Evolutionary conservation across 768 basidiomycete species (phyloP).

Genomic region (Rhodosporidiobolus odoratus): DNA sequence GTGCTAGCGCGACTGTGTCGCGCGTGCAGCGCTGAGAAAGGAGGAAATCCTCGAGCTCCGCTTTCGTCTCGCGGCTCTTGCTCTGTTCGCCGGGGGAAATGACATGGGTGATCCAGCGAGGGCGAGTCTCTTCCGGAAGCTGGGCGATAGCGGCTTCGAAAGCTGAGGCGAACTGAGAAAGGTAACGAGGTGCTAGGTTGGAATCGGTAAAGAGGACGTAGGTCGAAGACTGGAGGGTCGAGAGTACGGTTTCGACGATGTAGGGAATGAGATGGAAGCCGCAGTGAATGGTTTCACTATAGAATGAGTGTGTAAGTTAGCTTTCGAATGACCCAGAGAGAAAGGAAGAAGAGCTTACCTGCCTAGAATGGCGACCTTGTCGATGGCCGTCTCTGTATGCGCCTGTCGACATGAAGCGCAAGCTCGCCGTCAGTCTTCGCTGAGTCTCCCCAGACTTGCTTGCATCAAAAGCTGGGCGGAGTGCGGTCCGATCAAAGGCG

Average conservation of each 20-base stretch:
- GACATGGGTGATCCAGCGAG: constrained; percentile 70
- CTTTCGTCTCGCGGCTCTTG: constrained; percentile 86
- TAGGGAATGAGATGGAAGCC: constrained; percentile 88
- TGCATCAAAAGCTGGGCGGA: not conserved
- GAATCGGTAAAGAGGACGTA: constrained; percentile 92
- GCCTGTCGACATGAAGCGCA: not conserved
- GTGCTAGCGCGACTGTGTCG: constrained; percentile 84
- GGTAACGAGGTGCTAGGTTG: constrained; percentile 75
- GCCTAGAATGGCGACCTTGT: constrained; percentile 36
- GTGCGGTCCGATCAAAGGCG: not conserved
- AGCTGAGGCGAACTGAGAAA: constrained; percentile 61
- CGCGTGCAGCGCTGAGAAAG: constrained; percentile 80
- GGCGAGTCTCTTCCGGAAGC: constrained; percentile 45
- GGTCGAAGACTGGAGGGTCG: constrained; percentile 36
- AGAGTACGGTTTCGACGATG: constrained; percentile 51
- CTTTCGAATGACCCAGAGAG: not conserved
- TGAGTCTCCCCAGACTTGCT: too few relatives aligned
- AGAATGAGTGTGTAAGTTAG: constrained; percentile 49
- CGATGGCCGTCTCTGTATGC: constrained; percentile 27
- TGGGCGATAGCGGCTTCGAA: constrained; percentile 52
- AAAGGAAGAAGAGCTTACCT: not conserved
- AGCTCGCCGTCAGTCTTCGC: not conserved
- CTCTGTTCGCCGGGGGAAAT: constrained; percentile 87
- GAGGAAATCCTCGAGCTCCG: constrained; percentile 86
- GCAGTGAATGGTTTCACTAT: constrained; percentile 80